Conservation (phyloP, 2,329 filamentous ascomycete genomes). For the Claviceps maximensis region DNA sequence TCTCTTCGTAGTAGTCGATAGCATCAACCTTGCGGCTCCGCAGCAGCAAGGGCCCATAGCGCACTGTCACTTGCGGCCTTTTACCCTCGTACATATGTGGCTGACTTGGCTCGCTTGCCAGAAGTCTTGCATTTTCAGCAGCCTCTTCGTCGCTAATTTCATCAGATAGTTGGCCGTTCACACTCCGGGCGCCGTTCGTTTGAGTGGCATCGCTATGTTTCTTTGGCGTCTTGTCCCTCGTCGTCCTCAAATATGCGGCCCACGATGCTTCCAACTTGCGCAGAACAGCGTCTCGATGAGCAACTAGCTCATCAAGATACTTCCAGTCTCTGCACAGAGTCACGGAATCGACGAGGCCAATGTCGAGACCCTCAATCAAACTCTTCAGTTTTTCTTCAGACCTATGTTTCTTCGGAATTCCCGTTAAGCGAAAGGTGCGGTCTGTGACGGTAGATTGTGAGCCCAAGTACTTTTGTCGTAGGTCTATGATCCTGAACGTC, state of each 20-base stretch:
- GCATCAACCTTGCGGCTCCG: slow-evolving; percentile 67
- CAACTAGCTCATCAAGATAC: slow-evolving; percentile 62
- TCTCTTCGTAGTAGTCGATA: slow-evolving; percentile 88
- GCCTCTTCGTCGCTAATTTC: slow-evolving; percentile 26
- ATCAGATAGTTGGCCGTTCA: slow-evolving; percentile 18
- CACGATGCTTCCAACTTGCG: slow-evolving; percentile 71
- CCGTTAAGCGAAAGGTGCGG: slow-evolving; percentile 80
- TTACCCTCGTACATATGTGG: slow-evolving; percentile 26
- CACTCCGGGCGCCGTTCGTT: slow-evolving; percentile 3
- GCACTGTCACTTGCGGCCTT: slow-evolving; percentile 58
- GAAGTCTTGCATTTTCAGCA: slow-evolving; percentile 45
- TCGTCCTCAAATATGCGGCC: slow-evolving; percentile 46
- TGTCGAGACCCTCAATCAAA: slow-evolving; percentile 74
- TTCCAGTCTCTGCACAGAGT: slow-evolving; percentile 80
- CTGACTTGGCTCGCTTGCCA: slow-evolving; percentile 31
- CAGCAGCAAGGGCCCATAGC: slow-evolving; percentile 65
- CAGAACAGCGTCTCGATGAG: slow-evolving; percentile 50
- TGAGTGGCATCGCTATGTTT: slow-evolving; percentile 6
- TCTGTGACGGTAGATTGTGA: slow-evolving; percentile 93
- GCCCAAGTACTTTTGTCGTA: slow-evolving; percentile 82
- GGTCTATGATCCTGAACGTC: slow-evolving; percentile 72
- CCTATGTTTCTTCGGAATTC: slow-evolving; percentile 67
- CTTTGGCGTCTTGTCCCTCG: slow-evolving; percentile 11
- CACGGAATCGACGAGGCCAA: slow-evolving; percentile 82
- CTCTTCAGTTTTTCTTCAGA: slow-evolving; percentile 74